Evolutionary conservation across 352 stramenopile species (phyloP).

Genomic region (Phytophthora melonis): DNA sequence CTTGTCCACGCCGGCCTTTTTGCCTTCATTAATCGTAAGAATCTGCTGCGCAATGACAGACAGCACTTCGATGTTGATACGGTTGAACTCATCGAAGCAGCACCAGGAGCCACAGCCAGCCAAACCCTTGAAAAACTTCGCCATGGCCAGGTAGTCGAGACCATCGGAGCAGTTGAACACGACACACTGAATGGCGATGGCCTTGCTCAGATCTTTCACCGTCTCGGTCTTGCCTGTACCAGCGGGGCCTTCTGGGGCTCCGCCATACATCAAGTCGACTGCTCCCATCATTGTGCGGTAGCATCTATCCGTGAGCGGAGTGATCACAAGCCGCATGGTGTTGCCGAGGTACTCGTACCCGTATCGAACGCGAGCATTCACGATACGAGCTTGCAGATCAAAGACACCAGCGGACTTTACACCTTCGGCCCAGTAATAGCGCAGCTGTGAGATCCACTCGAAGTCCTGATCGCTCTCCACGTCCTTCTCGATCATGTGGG

Average conservation of each 20-base stretch:
- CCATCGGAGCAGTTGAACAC: conserved; percentile 95
- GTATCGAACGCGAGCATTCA: conserved; percentile 90
- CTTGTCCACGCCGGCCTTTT: conserved; percentile 90
- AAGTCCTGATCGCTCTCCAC: conserved; percentile 93
- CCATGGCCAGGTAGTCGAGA: conserved; percentile 95
- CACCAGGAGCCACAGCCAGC: conserved; percentile 93
- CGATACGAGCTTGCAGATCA: conserved; percentile 89
- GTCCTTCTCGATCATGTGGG: conserved; percentile 91
- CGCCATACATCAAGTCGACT: conserved; percentile 94
- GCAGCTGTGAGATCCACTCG: conserved; percentile 93
- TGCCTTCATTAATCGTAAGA: conserved; percentile 93
- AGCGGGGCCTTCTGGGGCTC: conserved; percentile 93
- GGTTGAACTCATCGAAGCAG: conserved; percentile 97
- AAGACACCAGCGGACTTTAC: conserved; percentile 56
- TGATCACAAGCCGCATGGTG: conserved; percentile 95
- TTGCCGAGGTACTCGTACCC: conserved; percentile 95
- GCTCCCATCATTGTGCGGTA: conserved; percentile 96
- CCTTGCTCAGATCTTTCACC: conserved; percentile 95
- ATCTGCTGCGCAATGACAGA: conserved; percentile 96
- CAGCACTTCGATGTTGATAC: conserved; percentile 96
- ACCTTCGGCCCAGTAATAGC: conserved; percentile 93
- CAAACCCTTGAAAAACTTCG: conserved; percentile 96
- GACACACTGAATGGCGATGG: conserved; percentile 95
- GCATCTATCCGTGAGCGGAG: conserved; percentile 94
- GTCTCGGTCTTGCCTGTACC: conserved; percentile 96